Conservation (phyloP, 73 alveolate genomes). For the Halteria grandinella region DNA sequence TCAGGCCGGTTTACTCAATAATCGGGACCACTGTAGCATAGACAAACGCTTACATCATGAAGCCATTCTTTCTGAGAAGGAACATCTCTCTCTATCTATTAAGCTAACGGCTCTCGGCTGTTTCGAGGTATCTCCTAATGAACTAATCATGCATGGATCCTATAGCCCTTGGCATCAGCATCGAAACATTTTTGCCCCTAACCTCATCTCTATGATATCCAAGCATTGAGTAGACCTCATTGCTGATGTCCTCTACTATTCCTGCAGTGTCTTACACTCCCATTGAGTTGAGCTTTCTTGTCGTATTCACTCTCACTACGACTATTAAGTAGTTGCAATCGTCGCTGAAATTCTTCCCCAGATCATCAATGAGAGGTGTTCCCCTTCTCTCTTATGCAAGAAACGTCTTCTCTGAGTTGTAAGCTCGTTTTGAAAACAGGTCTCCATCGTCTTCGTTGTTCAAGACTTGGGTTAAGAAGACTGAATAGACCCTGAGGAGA, state of each 20-base stretch:
- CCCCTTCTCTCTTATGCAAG: conserved; percentile 36
- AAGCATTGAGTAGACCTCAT: conserved; percentile 22
- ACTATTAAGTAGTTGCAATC: conserved; percentile 1
- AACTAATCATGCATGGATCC: conserved; percentile 42
- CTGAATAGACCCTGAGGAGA: conserved; percentile 30
- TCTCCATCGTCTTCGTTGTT: conserved; percentile 42
- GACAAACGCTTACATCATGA: conserved; percentile 11
- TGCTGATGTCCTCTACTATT: conserved; percentile 34
- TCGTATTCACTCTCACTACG: conserved; percentile 36
- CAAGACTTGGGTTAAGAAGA: conserved; percentile 18
- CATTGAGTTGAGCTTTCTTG: too few relatives aligned
- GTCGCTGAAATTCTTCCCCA: conserved; percentile 8
- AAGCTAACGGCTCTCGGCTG: conserved; percentile 31
- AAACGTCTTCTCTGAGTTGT: conserved; percentile 31
- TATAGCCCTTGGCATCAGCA: conserved; percentile 49
- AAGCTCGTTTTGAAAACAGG: background rate
- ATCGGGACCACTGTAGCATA: conserved; percentile 41
- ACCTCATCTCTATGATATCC: conserved; percentile 44
- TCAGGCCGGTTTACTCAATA: conserved; percentile 32
- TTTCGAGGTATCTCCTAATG: conserved; percentile 30
- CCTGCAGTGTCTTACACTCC: too few relatives aligned
- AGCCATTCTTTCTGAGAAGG: conserved; percentile 36
- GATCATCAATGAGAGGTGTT: conserved; percentile 13
- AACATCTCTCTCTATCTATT: conserved; percentile 36
- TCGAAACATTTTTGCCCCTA: conserved; percentile 19